phyloP scores from a whole-genome alignment of 2,329 filamentous ascomycete genomes.

The Aspergillus neoniger region DNA sequence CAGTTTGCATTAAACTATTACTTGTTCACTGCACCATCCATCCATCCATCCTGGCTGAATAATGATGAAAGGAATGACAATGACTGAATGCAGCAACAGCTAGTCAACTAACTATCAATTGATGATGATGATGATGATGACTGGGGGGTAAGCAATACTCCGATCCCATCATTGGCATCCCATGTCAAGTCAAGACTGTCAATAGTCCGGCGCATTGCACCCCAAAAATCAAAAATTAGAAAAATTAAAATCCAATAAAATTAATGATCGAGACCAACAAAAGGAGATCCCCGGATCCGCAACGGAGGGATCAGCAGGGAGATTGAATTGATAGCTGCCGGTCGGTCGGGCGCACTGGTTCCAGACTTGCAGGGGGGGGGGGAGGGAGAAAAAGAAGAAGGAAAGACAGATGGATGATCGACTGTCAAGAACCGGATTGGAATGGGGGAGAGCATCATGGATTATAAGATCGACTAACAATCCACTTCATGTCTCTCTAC shows the following conservation, averaged over 20 bases:
- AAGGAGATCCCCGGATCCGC: conserved; percentile 17
- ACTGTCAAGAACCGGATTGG: background rate
- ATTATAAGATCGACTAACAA: background rate
- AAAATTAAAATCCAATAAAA: background rate
- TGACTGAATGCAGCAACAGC: background rate
- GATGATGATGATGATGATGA: background rate
- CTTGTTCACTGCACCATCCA: background rate
- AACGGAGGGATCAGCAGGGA: conserved; percentile 14
- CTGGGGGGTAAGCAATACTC: background rate
- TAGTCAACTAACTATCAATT: background rate
- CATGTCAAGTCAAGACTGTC: background rate
- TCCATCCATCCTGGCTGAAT: no score
- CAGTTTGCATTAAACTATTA: no score
- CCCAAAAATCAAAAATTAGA: background rate
- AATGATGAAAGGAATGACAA: background rate
- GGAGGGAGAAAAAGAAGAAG: background rate
- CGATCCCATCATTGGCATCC: background rate
- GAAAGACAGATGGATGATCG: background rate
- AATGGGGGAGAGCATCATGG: background rate
- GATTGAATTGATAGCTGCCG: background rate
- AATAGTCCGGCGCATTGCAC: background rate
- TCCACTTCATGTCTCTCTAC: background rate
- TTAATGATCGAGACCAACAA: background rate
- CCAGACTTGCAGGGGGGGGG: conserved; percentile 11
- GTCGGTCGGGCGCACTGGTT: conserved; percentile 1